These are phyloP conservation scores for Moesziomyces sp. DNA, from an alignment of 1,284 basidiomycete genomes.

Conservation along the genomic window DNA sequence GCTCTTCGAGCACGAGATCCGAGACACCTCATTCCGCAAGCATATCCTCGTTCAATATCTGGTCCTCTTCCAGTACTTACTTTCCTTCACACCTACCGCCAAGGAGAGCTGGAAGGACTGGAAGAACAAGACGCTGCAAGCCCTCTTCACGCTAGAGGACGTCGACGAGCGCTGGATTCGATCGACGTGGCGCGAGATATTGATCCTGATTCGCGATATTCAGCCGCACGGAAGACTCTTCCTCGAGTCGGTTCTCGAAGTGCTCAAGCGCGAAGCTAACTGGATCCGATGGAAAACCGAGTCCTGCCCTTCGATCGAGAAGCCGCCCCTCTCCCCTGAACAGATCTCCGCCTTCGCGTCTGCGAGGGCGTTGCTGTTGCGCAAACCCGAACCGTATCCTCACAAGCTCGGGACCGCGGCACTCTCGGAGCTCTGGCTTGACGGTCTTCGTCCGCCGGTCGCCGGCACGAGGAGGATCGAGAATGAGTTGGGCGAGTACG, in stretches of 20 bases:
- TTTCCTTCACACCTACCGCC: conserved; percentile 78
- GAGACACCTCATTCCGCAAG: conserved; percentile 87
- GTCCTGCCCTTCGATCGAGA: conserved; percentile 60
- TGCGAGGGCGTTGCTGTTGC: conserved; percentile 29
- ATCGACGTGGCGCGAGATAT: conserved; percentile 59
- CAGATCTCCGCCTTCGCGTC: conserved; percentile 40
- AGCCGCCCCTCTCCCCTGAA: conserved; percentile 40
- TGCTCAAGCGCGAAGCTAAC: conserved; percentile 52
- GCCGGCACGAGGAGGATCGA: conserved; percentile 40
- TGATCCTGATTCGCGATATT: conserved; percentile 52
- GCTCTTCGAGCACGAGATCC: conserved; percentile 84
- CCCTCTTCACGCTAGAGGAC: conserved; percentile 44
- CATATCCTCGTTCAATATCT: conserved; percentile 88
- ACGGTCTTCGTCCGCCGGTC: conserved; percentile 51
- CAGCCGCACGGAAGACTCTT: conserved; percentile 53
- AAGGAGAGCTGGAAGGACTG: conserved; percentile 74
- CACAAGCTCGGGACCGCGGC: conserved; percentile 61
- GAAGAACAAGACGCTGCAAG: conserved; percentile 60
- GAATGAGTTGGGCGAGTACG: conserved; percentile 54
- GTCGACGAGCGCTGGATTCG: conserved; percentile 61
- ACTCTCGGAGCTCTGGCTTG: conserved; percentile 62
- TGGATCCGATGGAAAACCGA: conserved; percentile 66
- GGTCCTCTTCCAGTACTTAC: conserved; percentile 82
- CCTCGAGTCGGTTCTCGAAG: conserved; percentile 52
- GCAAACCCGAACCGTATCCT: conserved; percentile 31